These are phyloP conservation scores for Stromatinia cepivora DNA, from an alignment of 2,329 filamentous ascomycete species.

Conservation along the genomic window DNA sequence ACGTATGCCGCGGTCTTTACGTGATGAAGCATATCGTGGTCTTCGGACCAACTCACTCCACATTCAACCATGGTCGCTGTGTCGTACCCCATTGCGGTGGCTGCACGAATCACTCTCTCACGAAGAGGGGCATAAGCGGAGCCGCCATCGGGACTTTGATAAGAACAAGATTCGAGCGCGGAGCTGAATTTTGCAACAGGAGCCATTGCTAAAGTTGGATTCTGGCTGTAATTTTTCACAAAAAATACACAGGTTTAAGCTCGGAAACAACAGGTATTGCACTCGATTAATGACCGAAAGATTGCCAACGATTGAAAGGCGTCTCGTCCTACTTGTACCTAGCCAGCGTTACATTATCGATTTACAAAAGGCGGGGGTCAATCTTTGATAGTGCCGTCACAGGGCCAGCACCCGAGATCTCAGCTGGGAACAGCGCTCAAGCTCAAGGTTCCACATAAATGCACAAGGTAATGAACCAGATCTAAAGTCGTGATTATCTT, in stretches of 20 bases:
- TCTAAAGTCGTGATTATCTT: background rate
- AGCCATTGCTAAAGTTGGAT: background rate
- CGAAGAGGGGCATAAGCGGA: conserved; percentile 19
- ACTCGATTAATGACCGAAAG: background rate
- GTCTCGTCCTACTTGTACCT: background rate
- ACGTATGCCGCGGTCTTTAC: conserved; percentile 14
- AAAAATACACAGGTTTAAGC: background rate
- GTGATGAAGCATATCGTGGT: conserved; percentile 18
- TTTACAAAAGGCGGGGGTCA: background rate
- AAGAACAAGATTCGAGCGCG: conserved; percentile 17
- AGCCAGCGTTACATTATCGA: background rate
- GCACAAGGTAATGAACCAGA: background rate
- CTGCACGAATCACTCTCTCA: background rate
- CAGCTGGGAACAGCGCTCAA: background rate
- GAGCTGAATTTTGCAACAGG: conserved; percentile 8
- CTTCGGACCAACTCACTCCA: conserved; percentile 19
- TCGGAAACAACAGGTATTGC: background rate
- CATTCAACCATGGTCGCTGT: conserved; percentile 22
- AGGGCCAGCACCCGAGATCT: background rate
- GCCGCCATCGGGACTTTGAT: conserved; percentile 22
- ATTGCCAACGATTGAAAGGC: background rate
- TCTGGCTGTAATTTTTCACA: background rate
- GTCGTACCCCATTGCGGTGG: conserved; percentile 24
- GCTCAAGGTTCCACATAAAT: background rate
- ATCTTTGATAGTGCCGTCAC: background rate